Conservation (phyloP, 176 grass and related monocot species). For the Juncus inflexus region DNA sequence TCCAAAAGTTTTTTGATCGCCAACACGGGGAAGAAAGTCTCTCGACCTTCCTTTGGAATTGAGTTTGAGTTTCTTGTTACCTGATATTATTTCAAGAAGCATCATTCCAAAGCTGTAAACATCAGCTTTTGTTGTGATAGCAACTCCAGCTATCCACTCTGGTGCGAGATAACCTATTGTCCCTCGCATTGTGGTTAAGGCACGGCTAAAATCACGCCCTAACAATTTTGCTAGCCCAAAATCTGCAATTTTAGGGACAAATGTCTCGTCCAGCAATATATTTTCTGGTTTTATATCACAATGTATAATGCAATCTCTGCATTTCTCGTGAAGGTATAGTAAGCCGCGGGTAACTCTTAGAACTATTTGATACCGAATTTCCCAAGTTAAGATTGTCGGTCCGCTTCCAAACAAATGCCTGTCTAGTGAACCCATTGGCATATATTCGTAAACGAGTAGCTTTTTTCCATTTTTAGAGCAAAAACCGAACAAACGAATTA, state of each 20-base stretch:
- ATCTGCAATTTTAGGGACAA: slow-evolving; percentile 43
- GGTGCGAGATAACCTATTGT: slow-evolving; percentile 43
- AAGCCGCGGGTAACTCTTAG: slow-evolving; percentile 21
- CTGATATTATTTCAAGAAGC: slow-evolving; percentile 44
- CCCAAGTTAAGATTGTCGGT: slow-evolving; percentile 18
- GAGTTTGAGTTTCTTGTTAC: slow-evolving; percentile 18
- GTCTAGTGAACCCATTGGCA: slow-evolving; percentile 21
- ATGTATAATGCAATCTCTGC: slow-evolving; percentile 45
- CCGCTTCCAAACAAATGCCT: slow-evolving; percentile 18
- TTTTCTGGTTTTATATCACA: slow-evolving; percentile 51
- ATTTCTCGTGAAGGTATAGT: slow-evolving; percentile 44
- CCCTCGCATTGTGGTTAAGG: slow-evolving; percentile 34
- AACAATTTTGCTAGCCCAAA: slow-evolving; percentile 49
- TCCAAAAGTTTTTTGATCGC: slow-evolving; percentile 21
- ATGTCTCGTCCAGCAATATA: slow-evolving; percentile 27
- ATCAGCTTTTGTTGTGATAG: slow-evolving; percentile 36
- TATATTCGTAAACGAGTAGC: slow-evolving; percentile 26
- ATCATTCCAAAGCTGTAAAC: slow-evolving; percentile 43
- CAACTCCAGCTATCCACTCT: slow-evolving; percentile 31
- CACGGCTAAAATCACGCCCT: slow-evolving; percentile 20
- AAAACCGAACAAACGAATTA: slow-evolving; percentile 27
- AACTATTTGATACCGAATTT: slow-evolving; percentile 19
- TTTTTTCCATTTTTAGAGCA: slow-evolving; percentile 6
- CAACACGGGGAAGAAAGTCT: slow-evolving; percentile 31
- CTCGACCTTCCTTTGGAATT: neutral